Percentiles rank a stretch among this genome's conserved stretches.
Conservation (phyloP, 2,329 filamentous ascomycete genomes). For the Arthrobotrys iridis region DNA sequence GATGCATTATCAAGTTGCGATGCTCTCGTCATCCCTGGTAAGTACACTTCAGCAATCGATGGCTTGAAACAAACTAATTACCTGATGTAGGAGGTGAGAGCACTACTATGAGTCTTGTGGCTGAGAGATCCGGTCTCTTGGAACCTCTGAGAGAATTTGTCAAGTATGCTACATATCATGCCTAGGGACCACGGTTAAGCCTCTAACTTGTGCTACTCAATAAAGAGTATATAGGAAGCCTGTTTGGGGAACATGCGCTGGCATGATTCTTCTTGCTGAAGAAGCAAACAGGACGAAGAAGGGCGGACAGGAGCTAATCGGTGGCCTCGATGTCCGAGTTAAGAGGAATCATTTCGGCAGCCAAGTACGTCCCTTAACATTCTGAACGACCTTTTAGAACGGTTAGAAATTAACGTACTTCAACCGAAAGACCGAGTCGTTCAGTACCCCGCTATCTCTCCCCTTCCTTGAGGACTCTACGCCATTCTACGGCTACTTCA, state of each 20-base stretch:
- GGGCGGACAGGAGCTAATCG: slow-evolving; percentile 91
- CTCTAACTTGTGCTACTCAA: neutral
- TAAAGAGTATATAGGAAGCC: slow-evolving; percentile 75
- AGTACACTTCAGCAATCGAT: neutral
- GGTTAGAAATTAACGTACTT: slow-evolving; percentile 13
- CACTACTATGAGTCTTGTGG: slow-evolving; percentile 90
- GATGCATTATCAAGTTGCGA: slow-evolving; percentile 77
- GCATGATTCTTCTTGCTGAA: slow-evolving; percentile 88
- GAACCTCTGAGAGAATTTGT: slow-evolving; percentile 89
- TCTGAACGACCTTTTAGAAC: neutral
- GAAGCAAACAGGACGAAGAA: slow-evolving; percentile 87
- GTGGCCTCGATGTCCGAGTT: slow-evolving; percentile 87
- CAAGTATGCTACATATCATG: slow-evolving; percentile 70
- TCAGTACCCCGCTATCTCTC: slow-evolving; percentile 57
- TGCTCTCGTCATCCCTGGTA: slow-evolving; percentile 82
- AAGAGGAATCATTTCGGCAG: slow-evolving; percentile 95
- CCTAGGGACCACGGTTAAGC: neutral
- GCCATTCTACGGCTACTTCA: slow-evolving; percentile 88
- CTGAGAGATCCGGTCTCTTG: slow-evolving; percentile 79
- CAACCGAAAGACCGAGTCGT: slow-evolving; percentile 30
- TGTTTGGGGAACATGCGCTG: slow-evolving; percentile 95
- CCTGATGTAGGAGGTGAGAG: slow-evolving; percentile 76
- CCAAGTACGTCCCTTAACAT: slow-evolving; percentile 80
- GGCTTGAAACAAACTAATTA: neutral
- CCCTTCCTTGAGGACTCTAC: slow-evolving; percentile 54